Conservation (phyloP, 345 rosid genomes). For the Linum lewisii region DNA sequence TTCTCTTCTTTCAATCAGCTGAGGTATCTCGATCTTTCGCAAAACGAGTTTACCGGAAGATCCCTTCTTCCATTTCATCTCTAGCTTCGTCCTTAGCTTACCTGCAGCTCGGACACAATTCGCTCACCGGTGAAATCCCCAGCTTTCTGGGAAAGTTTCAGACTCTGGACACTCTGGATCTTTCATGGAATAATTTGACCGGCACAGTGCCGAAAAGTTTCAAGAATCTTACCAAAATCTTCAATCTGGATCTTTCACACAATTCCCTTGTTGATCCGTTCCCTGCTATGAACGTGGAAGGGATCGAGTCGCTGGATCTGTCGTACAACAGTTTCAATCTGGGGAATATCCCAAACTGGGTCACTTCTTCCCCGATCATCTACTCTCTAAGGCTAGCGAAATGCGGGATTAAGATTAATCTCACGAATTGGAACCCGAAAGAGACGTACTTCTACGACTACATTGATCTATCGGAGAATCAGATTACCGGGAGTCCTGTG, state of each 20-base stretch:
- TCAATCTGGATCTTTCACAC: constrained; percentile 62
- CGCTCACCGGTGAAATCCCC: constrained; percentile 49
- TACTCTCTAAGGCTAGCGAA: constrained; percentile 61
- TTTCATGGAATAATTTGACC: constrained; percentile 39
- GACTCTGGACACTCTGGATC: constrained; percentile 53
- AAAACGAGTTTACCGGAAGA: constrained; percentile 39
- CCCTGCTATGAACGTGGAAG: constrained; percentile 54
- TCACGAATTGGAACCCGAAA: constrained; percentile 51
- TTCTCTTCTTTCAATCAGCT: constrained; percentile 43
- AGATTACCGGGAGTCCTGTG: constrained; percentile 25
- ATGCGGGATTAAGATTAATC: constrained; percentile 53
- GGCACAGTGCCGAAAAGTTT: constrained; percentile 53
- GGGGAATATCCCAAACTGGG: constrained; percentile 60
- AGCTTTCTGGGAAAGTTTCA: constrained; percentile 44
- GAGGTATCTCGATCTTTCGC: constrained; percentile 28
- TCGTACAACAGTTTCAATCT: constrained; percentile 56
- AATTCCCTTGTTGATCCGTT: constrained; percentile 58
- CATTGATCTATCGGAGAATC: constrained; percentile 56
- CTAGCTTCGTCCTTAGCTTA: constrained; percentile 34
- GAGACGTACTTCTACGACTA: constrained; percentile 59
- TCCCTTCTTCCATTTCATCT: constrained; percentile 45
- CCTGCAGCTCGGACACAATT: constrained; percentile 54
- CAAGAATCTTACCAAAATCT: constrained; percentile 58
- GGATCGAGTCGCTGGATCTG: constrained; percentile 67
- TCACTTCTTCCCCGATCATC: constrained; percentile 55